phyloP scores from a whole-genome alignment of 148 eudicot species.

The Persicaria maculosa region DNA sequence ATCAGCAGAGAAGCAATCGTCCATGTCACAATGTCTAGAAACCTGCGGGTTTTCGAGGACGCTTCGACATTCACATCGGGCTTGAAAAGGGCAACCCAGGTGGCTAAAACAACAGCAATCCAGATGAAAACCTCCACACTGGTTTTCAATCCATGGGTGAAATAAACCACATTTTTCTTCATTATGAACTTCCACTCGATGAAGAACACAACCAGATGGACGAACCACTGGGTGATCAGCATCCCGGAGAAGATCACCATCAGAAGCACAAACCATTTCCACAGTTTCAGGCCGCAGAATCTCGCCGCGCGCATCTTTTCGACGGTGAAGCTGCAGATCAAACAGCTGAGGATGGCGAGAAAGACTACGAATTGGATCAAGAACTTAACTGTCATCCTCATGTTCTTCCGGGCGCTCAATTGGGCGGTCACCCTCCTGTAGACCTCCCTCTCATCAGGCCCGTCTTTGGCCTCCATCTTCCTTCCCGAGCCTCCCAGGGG shows the following conservation, averaged over 20 bases:
- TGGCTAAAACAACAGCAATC: constrained; percentile 55
- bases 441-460: constrained; percentile 60
- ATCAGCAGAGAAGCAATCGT: constrained; percentile 46
- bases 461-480: constrained; percentile 20
- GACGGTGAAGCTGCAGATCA: constrained; percentile 45
- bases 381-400: constrained; percentile 46
- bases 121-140: constrained; percentile 63
- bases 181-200: constrained; percentile 67
- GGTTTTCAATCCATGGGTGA: constrained; percentile 64
- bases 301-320: constrained; percentile 21
- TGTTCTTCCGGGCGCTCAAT: constrained; percentile 35
- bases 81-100: constrained; percentile 54
- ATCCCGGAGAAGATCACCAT: constrained; percentile 71
- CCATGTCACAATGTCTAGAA: constrained; percentile 31
- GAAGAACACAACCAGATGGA: constrained; percentile 51
- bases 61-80: constrained; percentile 25
- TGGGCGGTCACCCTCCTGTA: constrained; percentile 56
- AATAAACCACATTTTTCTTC: constrained; percentile 69
- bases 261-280: constrained; percentile 71
- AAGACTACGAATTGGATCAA: constrained; percentile 44
- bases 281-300: constrained; percentile 40
- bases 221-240: constrained; percentile 59
- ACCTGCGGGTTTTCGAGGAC: not conserved
- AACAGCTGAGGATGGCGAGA: constrained; percentile 28
- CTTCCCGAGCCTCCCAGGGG: constrained; percentile 25